Evolutionary conservation across 331 rosid genomes (phyloP), one percentile per base, ranked within the genome.

Genomic region (Telfairia occidentalis): DNA sequence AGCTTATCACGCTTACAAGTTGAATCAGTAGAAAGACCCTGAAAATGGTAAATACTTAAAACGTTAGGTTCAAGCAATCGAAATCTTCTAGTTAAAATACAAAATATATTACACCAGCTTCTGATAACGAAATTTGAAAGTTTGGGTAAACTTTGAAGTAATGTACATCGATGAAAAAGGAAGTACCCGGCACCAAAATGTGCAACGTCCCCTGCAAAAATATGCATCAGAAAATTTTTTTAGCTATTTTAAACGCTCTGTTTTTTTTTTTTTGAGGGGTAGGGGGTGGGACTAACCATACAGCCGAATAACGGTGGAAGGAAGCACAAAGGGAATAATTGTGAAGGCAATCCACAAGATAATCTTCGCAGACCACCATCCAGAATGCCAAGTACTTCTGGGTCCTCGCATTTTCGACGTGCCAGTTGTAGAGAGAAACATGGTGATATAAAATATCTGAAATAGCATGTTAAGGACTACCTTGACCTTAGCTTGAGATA

Each of bases 11-110:
- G 86, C 99, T 95, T 79, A 95, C 84, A 38, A 95, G 84, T 82
- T 95, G 99, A 84, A 95, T 90, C 74, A 95, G 79, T 74, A 95
- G 99, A 83, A 95, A 95, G 69, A 95, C 97, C 89, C 99, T 95
- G 94, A 87, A 82, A 86, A 75, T 42, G 32, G 66, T 58, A 28
- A 54, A 57, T 28, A 16, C 3, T 30, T 29, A 46, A 30, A 35
- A 74, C 50, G 38, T 54, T 11, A 57, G 1, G 64, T 54, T 53
- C 37, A 57, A 71, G 30, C 29, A 71, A 49, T 45, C n/a, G 26
- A 29, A 49, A 49, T 18, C 11, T 29, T 9, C n/a, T 48, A 29
- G 24, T 30, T 71, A 30, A 30, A 71, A 71, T 29, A 35, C 60
- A 18, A n/a, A 49, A 4, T 30, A 9, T 29, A 71, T 71, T 8